Evolutionary conservation across 2,329 filamentous ascomycete species (phyloP).

Genomic region (Colletotrichum falcatum): DNA sequence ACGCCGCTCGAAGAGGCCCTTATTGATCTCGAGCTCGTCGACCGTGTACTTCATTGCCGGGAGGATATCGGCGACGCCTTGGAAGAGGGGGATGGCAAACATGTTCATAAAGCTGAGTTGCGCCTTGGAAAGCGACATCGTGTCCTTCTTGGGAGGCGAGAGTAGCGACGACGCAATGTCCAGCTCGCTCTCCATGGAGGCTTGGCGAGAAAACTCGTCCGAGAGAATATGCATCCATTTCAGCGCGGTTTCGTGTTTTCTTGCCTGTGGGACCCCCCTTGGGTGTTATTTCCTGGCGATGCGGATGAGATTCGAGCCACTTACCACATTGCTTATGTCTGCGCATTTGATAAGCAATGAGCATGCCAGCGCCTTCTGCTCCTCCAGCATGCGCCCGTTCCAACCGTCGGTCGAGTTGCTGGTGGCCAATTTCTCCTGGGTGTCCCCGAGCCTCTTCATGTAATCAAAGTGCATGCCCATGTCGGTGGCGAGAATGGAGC

Average conservation of each 20-base stretch:
- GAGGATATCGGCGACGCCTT: constrained; percentile 86
- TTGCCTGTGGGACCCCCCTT: constrained; percentile 69
- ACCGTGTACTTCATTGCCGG: constrained; percentile 88
- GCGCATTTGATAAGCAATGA: constrained; percentile 96
- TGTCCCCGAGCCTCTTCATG: constrained; percentile 86
- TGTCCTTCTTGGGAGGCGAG: constrained; percentile 84
- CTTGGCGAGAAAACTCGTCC: constrained; percentile 94
- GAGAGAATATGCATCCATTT: constrained; percentile 95
- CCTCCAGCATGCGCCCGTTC: constrained; percentile 80
- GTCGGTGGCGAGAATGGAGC: constrained; percentile 95
- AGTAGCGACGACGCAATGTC: constrained; percentile 90
- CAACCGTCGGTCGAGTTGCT: constrained; percentile 77
- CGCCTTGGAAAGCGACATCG: constrained; percentile 83
- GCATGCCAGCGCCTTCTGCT: constrained; percentile 84
- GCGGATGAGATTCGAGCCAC: constrained; percentile 52
- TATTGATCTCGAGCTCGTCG: constrained; percentile 83
- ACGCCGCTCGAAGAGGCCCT: constrained; percentile 76
- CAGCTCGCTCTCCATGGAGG: constrained; percentile 89
- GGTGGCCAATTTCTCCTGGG: constrained; percentile 81
- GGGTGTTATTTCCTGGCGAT: constrained; percentile 43
- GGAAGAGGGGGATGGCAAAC: constrained; percentile 92
- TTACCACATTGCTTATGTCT: constrained; percentile 97
- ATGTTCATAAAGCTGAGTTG: constrained; percentile 98
- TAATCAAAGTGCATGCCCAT: constrained; percentile 98
- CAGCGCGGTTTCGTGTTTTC: constrained; percentile 83